These are phyloP conservation scores for Cardiospermum halicacabum DNA, from an alignment of 345 rosid genomes.

Conservation along the genomic window DNA sequence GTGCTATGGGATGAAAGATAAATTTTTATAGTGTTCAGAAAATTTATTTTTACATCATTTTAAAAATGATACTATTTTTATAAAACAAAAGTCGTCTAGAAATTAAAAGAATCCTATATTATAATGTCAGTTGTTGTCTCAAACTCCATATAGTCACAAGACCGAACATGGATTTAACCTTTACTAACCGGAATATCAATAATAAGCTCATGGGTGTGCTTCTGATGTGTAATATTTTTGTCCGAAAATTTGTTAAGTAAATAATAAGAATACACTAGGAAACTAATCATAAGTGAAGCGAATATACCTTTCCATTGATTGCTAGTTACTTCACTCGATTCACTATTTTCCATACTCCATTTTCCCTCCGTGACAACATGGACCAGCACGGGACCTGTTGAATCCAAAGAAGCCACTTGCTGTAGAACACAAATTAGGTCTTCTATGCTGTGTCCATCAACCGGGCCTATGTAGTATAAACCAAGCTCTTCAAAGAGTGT, in stretches of 20 bases:
- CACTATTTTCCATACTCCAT: constrained; percentile 25
- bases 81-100: too few relatives aligned
- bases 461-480: constrained; percentile 86
- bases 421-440: constrained; percentile 75
- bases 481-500: constrained; percentile 96
- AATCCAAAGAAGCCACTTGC: constrained; percentile 72
- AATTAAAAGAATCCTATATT: too few relatives aligned
- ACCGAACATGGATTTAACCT: background rate
- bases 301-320: constrained; percentile 38
- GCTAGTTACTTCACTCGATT: constrained; percentile 22
- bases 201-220: background rate
- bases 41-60: too few relatives aligned
- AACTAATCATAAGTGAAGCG: constrained; percentile 5
- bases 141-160: background rate
- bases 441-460: constrained; percentile 88
- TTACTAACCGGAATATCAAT: background rate
- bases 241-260: background rate
- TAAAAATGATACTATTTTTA: too few relatives aligned
- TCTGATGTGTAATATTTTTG: background rate
- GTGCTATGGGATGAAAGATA: too few relatives aligned
- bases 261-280: constrained; percentile 4
- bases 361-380: constrained; percentile 86
- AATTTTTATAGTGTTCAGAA: too few relatives aligned
- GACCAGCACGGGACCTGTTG: constrained; percentile 90
- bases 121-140: background rate